These are phyloP conservation scores for Clarireedia hainanense DNA, from an alignment of 2,329 filamentous ascomycete genomes.

Conservation along the genomic window DNA sequence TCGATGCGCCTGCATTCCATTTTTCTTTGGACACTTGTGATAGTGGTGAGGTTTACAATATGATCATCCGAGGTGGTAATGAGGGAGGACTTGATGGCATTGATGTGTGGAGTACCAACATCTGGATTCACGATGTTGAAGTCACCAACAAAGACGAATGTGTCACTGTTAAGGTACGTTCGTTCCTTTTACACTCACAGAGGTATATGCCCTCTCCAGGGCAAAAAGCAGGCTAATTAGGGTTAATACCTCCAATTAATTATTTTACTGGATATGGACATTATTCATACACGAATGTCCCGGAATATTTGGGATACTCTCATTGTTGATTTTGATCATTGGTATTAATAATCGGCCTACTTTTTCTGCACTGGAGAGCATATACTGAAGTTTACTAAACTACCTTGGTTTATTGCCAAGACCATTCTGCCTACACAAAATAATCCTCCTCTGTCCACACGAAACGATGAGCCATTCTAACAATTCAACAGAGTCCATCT, in stretches of 20 bases:
- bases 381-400: too few relatives aligned
- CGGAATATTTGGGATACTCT: too few relatives aligned
- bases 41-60: conserved; percentile 47
- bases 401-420: too few relatives aligned
- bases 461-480: conserved; percentile 2
- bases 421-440: too few relatives aligned
- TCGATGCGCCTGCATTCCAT: conserved; percentile 30
- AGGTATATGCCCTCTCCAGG: too few relatives aligned
- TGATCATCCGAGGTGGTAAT: conserved; percentile 45
- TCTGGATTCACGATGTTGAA: conserved; percentile 51
- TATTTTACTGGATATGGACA: too few relatives aligned
- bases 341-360: too few relatives aligned
- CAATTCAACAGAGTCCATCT: conserved; percentile 38
- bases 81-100: conserved; percentile 47
- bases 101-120: conserved; percentile 46
- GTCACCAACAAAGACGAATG: conserved; percentile 57
- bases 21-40: conserved; percentile 41
- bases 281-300: too few relatives aligned
- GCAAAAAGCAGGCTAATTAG: too few relatives aligned
- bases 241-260: too few relatives aligned
- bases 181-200: neutral
- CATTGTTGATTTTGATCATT: too few relatives aligned
- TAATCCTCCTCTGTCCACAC: too few relatives aligned
- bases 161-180: conserved; percentile 43
- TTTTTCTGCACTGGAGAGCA: conserved; percentile 22